Conservation (phyloP, 192 early-diverging fungal species). For the Umbelopsis vinacea region DNA sequence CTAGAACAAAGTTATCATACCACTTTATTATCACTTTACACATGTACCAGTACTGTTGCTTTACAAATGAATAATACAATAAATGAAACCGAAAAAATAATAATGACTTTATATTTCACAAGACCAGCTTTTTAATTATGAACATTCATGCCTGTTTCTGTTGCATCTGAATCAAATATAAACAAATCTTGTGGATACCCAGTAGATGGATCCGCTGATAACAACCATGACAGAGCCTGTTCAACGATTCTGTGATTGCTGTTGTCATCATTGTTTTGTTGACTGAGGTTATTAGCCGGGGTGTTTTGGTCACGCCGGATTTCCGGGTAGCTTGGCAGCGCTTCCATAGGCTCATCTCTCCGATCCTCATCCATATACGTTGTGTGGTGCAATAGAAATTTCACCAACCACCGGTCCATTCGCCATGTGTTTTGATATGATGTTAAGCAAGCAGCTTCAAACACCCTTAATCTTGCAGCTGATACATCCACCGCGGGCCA, state of each 20-base stretch:
- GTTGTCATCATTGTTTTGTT: not conserved
- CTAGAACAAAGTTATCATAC: not conserved
- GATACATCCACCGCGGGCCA: conserved; percentile 24
- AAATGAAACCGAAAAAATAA: too few relatives aligned
- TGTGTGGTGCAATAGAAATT: conserved; percentile 17
- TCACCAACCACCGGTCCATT: conserved; percentile 21
- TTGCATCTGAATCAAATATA: not conserved
- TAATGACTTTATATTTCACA: too few relatives aligned
- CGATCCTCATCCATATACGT: conserved; percentile 23
- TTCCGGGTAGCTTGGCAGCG: not conserved
- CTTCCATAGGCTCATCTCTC: conserved; percentile 1
- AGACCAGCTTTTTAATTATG: not conserved
- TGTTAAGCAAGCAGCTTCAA: conserved; percentile 21
- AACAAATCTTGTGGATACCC: conserved; percentile 20
- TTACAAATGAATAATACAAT: too few relatives aligned
- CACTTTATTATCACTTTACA: not conserved
- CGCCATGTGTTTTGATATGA: conserved; percentile 21
- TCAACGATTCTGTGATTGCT: conserved; percentile 16
- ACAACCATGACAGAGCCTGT: conserved; percentile 24
- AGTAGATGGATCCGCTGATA: conserved; percentile 16
- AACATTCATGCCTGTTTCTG: not conserved
- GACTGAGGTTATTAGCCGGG: not conserved
- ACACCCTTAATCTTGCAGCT: conserved; percentile 10
- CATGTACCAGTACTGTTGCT: too few relatives aligned
- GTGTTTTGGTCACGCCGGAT: not conserved